A percentile compares a stretch with the other conserved stretches of the same genome.
These are phyloP conservation scores for Podila epicladia DNA, from an alignment of 192 early-diverging fungal genomes.

Conservation along the genomic window DNA sequence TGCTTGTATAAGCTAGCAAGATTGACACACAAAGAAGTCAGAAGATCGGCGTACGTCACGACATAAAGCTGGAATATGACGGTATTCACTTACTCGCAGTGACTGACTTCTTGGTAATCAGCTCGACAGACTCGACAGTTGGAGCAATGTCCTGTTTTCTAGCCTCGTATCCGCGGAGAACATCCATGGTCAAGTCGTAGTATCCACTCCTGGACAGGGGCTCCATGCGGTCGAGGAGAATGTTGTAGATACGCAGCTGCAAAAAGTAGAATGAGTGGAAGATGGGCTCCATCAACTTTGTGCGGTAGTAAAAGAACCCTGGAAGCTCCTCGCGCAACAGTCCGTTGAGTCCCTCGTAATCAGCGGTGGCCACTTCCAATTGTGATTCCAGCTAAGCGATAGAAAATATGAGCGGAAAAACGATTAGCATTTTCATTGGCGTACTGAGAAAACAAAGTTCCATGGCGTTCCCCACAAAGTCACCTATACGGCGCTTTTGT, in stretches of 20 bases:
- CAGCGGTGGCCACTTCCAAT: conserved; percentile 82
- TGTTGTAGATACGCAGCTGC: conserved; percentile 81
- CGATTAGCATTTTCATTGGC: neutral
- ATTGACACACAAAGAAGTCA: neutral
- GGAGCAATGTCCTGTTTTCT: conserved; percentile 39
- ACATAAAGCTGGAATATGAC: too few relatives aligned
- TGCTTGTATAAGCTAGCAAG: conserved; percentile 25
- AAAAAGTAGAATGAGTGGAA: conserved; percentile 86
- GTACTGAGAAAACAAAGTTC: too few relatives aligned
- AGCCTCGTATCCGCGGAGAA: conserved; percentile 53
- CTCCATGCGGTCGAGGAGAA: conserved; percentile 70
- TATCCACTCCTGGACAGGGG: conserved; percentile 60
- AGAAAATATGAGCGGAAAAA: neutral
- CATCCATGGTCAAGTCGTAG: conserved; percentile 63
- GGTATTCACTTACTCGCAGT: conserved; percentile 25
- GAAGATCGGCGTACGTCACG: neutral
- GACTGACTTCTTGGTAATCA: conserved; percentile 39
- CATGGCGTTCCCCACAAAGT: too few relatives aligned
- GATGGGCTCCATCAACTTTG: conserved; percentile 87
- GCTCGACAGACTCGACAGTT: conserved; percentile 43
- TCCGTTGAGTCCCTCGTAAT: conserved; percentile 88
- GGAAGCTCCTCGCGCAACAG: conserved; percentile 85
- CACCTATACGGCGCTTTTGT: neutral
- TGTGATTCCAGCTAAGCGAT: conserved; percentile 65
- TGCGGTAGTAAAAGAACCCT: conserved; percentile 75